Evolutionary conservation across 257 asterid genomes (phyloP).

Genomic region (Solanum tarijense): DNA sequence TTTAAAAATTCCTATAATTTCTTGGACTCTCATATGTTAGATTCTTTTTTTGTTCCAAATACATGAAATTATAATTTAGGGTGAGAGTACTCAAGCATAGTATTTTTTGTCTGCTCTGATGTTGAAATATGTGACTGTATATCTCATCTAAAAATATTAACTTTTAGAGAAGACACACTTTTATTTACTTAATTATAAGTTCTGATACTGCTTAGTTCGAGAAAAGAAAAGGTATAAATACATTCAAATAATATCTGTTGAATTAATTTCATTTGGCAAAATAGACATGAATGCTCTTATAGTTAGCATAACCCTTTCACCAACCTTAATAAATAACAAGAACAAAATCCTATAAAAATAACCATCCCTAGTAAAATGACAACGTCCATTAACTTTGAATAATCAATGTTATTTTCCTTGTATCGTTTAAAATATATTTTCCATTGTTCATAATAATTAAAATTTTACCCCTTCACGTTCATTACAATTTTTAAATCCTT

Average conservation of each 20-base stretch:
- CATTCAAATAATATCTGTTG: not conserved
- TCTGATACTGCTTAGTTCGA: too few species aligned
- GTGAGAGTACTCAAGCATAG: too few species aligned
- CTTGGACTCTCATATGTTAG: not conserved
- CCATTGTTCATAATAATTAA: too few species aligned
- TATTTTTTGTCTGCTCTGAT: too few species aligned
- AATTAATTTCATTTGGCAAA: not conserved
- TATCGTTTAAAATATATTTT: too few species aligned
- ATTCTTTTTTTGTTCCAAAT: too few species aligned
- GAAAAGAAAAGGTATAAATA: not conserved
- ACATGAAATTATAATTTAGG: not conserved
- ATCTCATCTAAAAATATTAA: not conserved
- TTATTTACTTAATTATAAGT: not conserved
- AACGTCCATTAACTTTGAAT: too few species aligned
- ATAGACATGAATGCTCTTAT: not conserved
- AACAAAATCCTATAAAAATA: slow-evolving; percentile 22
- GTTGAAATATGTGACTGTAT: not conserved
- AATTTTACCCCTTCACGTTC: too few species aligned
- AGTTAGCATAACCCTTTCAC: slow-evolving; percentile 16
- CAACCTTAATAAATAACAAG: slow-evolving; percentile 18
- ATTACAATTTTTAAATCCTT: too few species aligned
- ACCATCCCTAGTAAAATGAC: too few species aligned
- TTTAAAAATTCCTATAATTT: too few species aligned
- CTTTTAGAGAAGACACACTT: not conserved
- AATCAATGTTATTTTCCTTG: too few species aligned